These are phyloP conservation scores for Plasmodium ovale DNA, from an alignment of 169 alveolate genomes.

Conservation along the genomic window DNA sequence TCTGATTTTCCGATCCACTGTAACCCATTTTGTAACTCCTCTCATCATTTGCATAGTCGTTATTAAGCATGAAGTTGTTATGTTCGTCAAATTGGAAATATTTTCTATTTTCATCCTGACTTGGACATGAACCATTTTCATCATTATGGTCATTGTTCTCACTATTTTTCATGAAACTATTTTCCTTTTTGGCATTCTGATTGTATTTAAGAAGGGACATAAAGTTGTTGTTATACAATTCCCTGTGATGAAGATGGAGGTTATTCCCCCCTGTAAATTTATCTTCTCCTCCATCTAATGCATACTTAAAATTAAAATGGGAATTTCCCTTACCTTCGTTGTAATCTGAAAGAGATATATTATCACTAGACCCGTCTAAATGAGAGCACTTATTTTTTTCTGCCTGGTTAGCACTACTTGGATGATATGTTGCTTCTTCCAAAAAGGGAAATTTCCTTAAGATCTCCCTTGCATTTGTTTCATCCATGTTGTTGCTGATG, in stretches of 20 bases:
- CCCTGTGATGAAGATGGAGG: background rate
- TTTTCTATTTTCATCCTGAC: background rate
- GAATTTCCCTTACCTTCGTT: background rate
- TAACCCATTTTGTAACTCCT: conserved; percentile 1
- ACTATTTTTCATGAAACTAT: background rate
- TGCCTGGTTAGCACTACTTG: background rate
- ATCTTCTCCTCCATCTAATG: conserved; percentile 4
- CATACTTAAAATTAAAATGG: too few species aligned
- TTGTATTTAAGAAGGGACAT: background rate
- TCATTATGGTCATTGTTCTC: background rate
- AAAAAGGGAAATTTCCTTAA: too few species aligned
- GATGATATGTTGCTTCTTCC: background rate
- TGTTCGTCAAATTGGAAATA: background rate
- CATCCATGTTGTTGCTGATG: too few species aligned
- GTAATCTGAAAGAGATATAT: background rate
- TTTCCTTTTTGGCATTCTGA: background rate
- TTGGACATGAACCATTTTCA: background rate
- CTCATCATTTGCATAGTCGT: conserved; percentile 13
- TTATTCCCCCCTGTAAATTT: background rate
- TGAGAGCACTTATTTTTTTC: background rate
- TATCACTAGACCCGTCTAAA: background rate
- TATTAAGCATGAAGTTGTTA: background rate
- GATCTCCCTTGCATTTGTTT: too few species aligned
- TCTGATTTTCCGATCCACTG: conserved; percentile 6
- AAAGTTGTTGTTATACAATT: conserved; percentile 10